Percentiles rank a stretch among this genome's conserved stretches.
Evolutionary conservation across 306 rosid species (phyloP).

Genomic region (Hippophae gyantsensis): DNA sequence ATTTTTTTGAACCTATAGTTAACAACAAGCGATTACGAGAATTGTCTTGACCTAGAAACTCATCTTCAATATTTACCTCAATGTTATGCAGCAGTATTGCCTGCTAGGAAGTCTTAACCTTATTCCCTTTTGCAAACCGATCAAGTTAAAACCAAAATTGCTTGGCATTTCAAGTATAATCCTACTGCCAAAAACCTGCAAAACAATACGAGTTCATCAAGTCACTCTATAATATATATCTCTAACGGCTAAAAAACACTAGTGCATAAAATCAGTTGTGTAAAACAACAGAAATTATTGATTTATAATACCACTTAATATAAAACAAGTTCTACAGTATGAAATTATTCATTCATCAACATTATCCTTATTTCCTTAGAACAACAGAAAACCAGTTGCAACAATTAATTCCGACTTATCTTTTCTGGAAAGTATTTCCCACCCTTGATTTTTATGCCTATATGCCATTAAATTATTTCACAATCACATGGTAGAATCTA

Average conservation of each 20-base stretch:
- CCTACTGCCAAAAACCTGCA: slow-evolving; percentile 47
- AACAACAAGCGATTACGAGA: slow-evolving; percentile 20
- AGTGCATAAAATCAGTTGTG: neutral
- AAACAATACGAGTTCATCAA: slow-evolving; percentile 16
- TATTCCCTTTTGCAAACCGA: slow-evolving; percentile 29
- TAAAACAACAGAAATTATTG: neutral
- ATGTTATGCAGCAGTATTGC: slow-evolving; percentile 29
- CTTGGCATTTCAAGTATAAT: slow-evolving; percentile 19
- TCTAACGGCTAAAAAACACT: slow-evolving; percentile 10
- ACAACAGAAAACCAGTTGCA: too few species aligned
- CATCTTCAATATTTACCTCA: slow-evolving; percentile 61
- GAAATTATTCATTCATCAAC: too few species aligned
- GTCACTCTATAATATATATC: slow-evolving; percentile 20
- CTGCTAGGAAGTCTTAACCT: slow-evolving; percentile 26
- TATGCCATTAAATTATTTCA: too few species aligned
- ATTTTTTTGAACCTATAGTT: slow-evolving; percentile 20
- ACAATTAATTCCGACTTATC: too few species aligned
- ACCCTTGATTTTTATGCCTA: too few species aligned
- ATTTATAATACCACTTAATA: too few species aligned
- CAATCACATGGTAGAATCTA: too few species aligned
- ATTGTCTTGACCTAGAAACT: slow-evolving; percentile 24
- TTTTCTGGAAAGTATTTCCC: too few species aligned
- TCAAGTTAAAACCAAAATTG: slow-evolving; percentile 30
- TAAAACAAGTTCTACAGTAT: too few species aligned
- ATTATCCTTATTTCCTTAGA: too few species aligned